Percentiles rank a stretch among this genome's conserved stretches.
phyloP scores from a whole-genome alignment of 768 basidiomycete genomes.

The Naganishia vishniacii region DNA sequence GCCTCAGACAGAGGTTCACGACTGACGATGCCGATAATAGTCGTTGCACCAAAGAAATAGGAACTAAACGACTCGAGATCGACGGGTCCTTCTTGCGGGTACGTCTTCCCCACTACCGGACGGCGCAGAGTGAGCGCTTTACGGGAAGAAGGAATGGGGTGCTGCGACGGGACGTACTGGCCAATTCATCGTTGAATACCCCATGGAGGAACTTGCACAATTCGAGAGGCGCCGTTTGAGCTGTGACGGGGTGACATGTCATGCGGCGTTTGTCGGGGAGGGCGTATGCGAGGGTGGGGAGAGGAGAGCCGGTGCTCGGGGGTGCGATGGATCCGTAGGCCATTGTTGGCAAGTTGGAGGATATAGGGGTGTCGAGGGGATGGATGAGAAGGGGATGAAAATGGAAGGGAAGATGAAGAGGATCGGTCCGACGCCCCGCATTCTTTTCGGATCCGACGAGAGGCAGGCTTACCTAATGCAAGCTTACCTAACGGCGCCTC shows the following conservation, averaged over 20 bases:
- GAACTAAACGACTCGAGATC: slow-evolving; percentile 58
- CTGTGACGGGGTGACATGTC: slow-evolving; percentile 57
- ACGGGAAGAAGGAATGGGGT: too few relatives aligned
- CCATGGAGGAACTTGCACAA: slow-evolving; percentile 60
- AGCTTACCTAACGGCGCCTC: not conserved
- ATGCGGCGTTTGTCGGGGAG: slow-evolving; percentile 47
- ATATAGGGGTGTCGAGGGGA: too few relatives aligned
- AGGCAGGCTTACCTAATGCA: too few relatives aligned
- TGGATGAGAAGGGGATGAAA: too few relatives aligned
- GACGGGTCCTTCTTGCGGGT: slow-evolving; percentile 67
- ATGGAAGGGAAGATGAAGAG: too few relatives aligned
- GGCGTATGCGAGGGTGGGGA: slow-evolving; percentile 55
- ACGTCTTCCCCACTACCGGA: slow-evolving; percentile 59
- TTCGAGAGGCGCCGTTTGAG: slow-evolving; percentile 52
- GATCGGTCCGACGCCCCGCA: too few relatives aligned
- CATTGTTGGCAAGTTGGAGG: slow-evolving; percentile 16
- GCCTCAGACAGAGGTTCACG: slow-evolving; percentile 34
- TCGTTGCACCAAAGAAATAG: slow-evolving; percentile 74
- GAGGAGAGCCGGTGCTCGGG: slow-evolving; percentile 39
- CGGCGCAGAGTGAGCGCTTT: too few relatives aligned
- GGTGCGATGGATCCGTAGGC: slow-evolving; percentile 65
- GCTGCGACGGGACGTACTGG: slow-evolving; percentile 51
- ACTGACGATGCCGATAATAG: slow-evolving; percentile 61
- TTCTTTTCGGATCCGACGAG: too few relatives aligned
- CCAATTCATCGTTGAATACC: slow-evolving; percentile 68